Evolutionary conservation across 2,329 filamentous ascomycete species (phyloP).

Genomic region (Botrytis byssoidea): DNA sequence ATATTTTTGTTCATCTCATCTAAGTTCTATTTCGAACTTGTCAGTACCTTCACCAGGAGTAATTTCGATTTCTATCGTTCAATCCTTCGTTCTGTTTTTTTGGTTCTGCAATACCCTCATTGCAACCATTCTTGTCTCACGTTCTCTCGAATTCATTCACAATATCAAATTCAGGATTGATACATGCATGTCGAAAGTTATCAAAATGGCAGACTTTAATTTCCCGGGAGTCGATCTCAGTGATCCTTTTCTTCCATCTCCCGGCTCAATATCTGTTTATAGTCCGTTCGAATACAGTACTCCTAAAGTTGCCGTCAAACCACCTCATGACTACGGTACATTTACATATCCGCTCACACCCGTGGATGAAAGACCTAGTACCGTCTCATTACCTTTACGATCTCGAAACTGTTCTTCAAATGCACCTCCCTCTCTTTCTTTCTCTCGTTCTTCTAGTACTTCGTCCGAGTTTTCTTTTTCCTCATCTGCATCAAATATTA

Average conservation of each 20-base stretch:
- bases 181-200: background rate
- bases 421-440: background rate
- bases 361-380: background rate
- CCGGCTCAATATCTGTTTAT: background rate
- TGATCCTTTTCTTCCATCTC: conserved; percentile 9
- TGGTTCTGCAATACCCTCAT: background rate
- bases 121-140: background rate
- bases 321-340: conserved; percentile 12
- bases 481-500: background rate
- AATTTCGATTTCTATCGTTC: background rate
- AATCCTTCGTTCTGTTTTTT: background rate
- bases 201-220: conserved; percentile 11
- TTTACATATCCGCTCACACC: conserved; percentile 9
- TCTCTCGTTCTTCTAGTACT: conserved; percentile 9
- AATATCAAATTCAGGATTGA: background rate
- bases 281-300: conserved; percentile 2
- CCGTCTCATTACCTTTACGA: background rate
- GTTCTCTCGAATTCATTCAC: background rate
- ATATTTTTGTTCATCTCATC: background rate
- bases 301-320: background rate
- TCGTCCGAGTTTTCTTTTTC: background rate
- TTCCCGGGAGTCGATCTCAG: conserved; percentile 17
- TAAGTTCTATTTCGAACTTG: background rate
- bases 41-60: background rate
- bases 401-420: background rate